These are phyloP conservation scores for Chrysopogon serrulatus DNA, from an alignment of 176 grass and related monocot species.

Conservation along the genomic window DNA sequence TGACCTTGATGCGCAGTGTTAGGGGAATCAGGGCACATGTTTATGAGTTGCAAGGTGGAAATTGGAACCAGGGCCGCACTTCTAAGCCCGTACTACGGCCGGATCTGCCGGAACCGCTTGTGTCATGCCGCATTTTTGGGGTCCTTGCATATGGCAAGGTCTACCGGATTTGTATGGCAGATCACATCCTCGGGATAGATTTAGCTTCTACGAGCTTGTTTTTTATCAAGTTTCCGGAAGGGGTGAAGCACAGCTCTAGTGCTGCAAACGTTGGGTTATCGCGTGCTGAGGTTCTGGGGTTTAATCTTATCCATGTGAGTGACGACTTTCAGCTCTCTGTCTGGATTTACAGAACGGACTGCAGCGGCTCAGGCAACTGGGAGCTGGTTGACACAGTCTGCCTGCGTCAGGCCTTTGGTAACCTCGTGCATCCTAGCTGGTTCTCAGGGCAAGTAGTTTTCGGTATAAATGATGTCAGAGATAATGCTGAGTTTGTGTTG, in stretches of 20 bases:
- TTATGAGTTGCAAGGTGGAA: background rate
- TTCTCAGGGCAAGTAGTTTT: background rate
- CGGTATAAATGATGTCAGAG: background rate
- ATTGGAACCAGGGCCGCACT: background rate
- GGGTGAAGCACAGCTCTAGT: background rate
- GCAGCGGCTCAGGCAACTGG: too few species aligned
- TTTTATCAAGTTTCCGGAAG: background rate
- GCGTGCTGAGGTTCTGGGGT: background rate
- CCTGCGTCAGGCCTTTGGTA: background rate
- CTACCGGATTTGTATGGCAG: background rate
- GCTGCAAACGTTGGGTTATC: background rate
- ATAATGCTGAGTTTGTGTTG: background rate
- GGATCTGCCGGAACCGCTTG: background rate
- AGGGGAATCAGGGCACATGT: background rate
- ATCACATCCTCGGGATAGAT: background rate
- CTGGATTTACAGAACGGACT: background rate
- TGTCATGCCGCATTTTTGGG: background rate
- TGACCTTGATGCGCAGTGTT: background rate
- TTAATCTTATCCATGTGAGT: background rate
- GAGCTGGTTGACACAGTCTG: background rate
- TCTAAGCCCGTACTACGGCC: background rate
- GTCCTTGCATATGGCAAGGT: background rate
- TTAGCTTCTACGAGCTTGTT: background rate
- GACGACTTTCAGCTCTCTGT: background rate
- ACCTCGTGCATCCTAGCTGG: background rate